A percentile compares a stretch with the other conserved stretches of the same genome.
Conservation (phyloP, 2,329 filamentous ascomycete genomes). For the Aureobasidium subglaciale region DNA sequence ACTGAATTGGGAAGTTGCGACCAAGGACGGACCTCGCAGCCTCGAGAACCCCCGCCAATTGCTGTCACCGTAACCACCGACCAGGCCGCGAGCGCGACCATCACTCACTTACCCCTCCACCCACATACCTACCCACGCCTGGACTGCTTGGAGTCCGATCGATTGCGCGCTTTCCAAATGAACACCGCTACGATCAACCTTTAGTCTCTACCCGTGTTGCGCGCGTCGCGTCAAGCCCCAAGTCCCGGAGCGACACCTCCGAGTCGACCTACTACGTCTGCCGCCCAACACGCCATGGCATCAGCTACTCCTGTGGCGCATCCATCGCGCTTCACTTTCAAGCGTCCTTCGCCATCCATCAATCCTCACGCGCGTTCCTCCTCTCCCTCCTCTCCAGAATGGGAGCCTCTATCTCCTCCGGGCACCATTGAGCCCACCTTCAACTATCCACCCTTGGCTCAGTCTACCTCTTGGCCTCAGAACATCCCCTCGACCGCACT, state of each 20-base stretch:
- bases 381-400: conserved; percentile 26
- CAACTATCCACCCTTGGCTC: conserved; percentile 25
- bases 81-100: not conserved
- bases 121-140: not conserved
- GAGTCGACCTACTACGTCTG: not conserved
- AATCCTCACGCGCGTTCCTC: conserved; percentile 22
- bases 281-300: conserved; percentile 16
- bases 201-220: not conserved
- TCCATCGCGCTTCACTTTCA: conserved; percentile 26
- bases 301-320: conserved; percentile 20
- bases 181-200: not conserved
- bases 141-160: not conserved
- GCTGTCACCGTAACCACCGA: too few relatives aligned
- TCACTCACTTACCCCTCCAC: not conserved
- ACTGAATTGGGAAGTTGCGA: too few relatives aligned
- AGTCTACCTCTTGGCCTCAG: not conserved
- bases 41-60: too few relatives aligned
- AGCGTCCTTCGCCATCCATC: conserved; percentile 18
- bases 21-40: too few relatives aligned
- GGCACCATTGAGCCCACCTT: conserved; percentile 27
- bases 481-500: not conserved
- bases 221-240: not conserved
- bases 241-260: too few relatives aligned
- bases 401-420: conserved; percentile 29
- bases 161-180: not conserved